phyloP scores from a whole-genome alignment of 2,329 filamentous ascomycete genomes.

The Blastomyces parvus region DNA sequence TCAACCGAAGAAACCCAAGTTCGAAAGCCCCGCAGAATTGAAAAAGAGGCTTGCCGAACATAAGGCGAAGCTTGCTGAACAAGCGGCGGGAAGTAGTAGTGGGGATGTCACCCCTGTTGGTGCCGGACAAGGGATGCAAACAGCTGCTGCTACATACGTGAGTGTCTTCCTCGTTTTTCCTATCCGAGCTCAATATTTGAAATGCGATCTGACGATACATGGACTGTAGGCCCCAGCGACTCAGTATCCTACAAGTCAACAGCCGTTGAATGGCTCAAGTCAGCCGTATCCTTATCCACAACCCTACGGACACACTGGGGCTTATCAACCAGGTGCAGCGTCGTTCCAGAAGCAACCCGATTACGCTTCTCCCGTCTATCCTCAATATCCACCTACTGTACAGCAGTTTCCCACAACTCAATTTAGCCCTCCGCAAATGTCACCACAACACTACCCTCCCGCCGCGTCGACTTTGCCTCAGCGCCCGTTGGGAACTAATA shows the following conservation, averaged over 20 bases:
- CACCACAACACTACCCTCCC: slow-evolving; percentile 25
- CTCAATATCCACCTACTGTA: slow-evolving; percentile 29
- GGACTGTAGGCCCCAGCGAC: slow-evolving; percentile 33
- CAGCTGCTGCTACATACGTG: slow-evolving; percentile 47
- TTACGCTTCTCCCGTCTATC: slow-evolving; percentile 24
- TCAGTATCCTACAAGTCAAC: slow-evolving; percentile 36
- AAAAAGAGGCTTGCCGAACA: slow-evolving; percentile 72
- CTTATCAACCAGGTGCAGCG: slow-evolving; percentile 36
- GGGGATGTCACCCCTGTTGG: slow-evolving; percentile 49
- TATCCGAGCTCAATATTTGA: not conserved
- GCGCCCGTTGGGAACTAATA: slow-evolving; percentile 33
- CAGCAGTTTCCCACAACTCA: slow-evolving; percentile 27
- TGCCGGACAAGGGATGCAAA: slow-evolving; percentile 41
- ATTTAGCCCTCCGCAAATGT: slow-evolving; percentile 26
- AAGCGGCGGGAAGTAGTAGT: slow-evolving; percentile 46
- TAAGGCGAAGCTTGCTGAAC: slow-evolving; percentile 54
- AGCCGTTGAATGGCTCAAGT: slow-evolving; percentile 39
- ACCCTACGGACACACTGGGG: slow-evolving; percentile 33
- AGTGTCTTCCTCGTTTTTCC: slow-evolving; percentile 29
- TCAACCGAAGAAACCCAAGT: slow-evolving; percentile 54
- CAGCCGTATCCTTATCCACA: slow-evolving; percentile 32
- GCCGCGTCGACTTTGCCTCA: slow-evolving; percentile 21
- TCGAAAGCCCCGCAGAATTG: slow-evolving; percentile 66
- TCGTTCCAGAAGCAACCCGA: slow-evolving; percentile 15
- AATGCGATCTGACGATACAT: not conserved